Base-by-base conservation (phyloP, 208 protist species). In the Wallacemonas collosoma region DNA sequence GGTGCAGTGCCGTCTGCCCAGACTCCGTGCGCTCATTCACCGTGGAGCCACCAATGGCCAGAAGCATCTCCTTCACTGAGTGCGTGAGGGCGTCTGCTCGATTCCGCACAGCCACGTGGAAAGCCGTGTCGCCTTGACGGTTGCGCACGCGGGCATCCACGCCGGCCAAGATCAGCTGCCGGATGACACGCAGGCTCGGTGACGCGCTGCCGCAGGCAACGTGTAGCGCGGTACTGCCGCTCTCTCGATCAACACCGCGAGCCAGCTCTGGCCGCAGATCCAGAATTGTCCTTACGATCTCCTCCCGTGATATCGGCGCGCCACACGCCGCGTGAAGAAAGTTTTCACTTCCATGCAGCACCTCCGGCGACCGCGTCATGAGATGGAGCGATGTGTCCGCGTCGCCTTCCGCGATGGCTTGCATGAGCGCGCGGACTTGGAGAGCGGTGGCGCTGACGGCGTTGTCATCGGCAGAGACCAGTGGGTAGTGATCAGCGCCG, bases 81-180 rank as follows among this genome's bases (percentile, higher is more conserved):
- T 83, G 14, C n/a, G 15, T 14, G 1, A 62, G 43, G 44, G 17
- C 17, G 44, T 87, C 82, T 8, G 62, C 66, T 1, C 1, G 5
- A 68, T 87, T 87, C 68, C 83, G 65, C 38, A 84, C 55, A n/a
- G 72, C 72, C 2, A 86, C 5, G 54, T 89, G 84, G 12, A 89
- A 84, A 1, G 84, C 72, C 1, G 84, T 82, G 54, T 80, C 68
- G 6, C 84, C 84, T 1, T 55, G 62, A 4, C 47, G 7, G 45
- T 83, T 89, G n/a, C 60, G 66, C n/a, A 56, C 38, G 36, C 50
- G 0, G 2, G 60, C 43, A 0, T 61, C 40, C 0, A 69, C 72
- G 0, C 78, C 77, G 36, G 50, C 1, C 12, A 80, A 15, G 26
- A 89, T 45, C 15, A 89, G 76, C 51, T 57, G 39, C 55, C 72